Percentiles rank a stretch among this genome's conserved stretches.
Conservation (phyloP, 2,329 filamentous ascomycete genomes). For the Cadophora luteo-olivacea region DNA sequence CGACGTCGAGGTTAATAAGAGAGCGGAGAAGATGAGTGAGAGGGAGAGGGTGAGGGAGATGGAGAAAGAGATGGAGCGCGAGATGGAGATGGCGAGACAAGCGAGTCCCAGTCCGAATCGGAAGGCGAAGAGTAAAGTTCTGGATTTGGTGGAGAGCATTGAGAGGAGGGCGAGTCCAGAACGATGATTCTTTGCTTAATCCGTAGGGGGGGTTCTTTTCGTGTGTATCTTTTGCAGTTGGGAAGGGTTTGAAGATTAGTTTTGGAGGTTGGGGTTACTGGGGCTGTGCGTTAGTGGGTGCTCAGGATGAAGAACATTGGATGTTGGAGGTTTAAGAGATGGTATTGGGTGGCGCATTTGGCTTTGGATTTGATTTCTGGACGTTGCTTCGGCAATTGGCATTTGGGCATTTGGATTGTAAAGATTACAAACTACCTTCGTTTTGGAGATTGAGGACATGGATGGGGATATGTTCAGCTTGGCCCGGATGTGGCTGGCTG, state of each 20-base stretch:
- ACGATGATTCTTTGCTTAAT: not conserved
- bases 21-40: constrained; percentile 2
- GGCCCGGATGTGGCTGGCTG: too few relatives aligned
- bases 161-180: constrained; percentile 34
- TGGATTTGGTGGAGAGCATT: constrained; percentile 41
- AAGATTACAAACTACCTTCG: not conserved
- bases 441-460: not conserved
- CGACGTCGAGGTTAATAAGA: constrained; percentile 3
- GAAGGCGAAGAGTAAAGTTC: constrained; percentile 33
- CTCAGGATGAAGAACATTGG: too few relatives aligned
- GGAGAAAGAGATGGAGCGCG: constrained; percentile 7
- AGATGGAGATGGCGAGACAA: constrained; percentile 12
- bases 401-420: not conserved
- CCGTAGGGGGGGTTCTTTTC: too few relatives aligned
- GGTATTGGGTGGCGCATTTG: not conserved
- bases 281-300: not conserved
- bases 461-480: too few relatives aligned
- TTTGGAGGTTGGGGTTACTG: not conserved
- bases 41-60: constrained; percentile 15
- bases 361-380: not conserved
- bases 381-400: too few relatives aligned
- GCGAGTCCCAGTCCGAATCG: constrained; percentile 26
- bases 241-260: not conserved
- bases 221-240: not conserved
- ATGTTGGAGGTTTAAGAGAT: not conserved